Conservation (phyloP, 768 basidiomycete species). For the Trametes sanguinea region DNA sequence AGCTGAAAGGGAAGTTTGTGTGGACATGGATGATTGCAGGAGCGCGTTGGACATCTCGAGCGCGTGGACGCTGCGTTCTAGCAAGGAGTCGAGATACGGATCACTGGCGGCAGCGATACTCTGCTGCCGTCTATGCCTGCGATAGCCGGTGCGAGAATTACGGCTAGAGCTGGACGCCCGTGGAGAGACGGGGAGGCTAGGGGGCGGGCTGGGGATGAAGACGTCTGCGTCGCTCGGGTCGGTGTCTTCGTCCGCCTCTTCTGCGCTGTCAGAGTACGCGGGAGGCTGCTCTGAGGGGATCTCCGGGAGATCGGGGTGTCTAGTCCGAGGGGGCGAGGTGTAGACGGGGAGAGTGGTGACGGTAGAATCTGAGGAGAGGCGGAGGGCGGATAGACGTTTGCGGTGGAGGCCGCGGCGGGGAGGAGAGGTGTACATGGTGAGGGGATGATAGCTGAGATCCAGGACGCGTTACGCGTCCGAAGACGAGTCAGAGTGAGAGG, state of each 20-base stretch:
- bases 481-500: constrained; percentile 17
- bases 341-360: constrained; percentile 64
- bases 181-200: constrained; percentile 37
- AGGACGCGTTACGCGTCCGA: constrained; percentile 19
- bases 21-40: constrained; percentile 73
- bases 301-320: constrained; percentile 29
- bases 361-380: constrained; percentile 67
- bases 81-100: constrained; percentile 71
- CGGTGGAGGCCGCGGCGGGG: constrained; percentile 42
- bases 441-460: background rate
- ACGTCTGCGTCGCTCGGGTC: constrained; percentile 41
- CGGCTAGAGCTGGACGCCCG: constrained; percentile 30
- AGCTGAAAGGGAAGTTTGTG: constrained; percentile 56
- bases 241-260: constrained; percentile 75
- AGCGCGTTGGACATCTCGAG: constrained; percentile 84
- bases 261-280: constrained; percentile 75
- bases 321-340: constrained; percentile 40
- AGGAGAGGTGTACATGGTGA: constrained; percentile 21
- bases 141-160: constrained; percentile 21
- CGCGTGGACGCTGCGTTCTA: constrained; percentile 82
- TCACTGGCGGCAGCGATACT: constrained; percentile 39
- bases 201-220: constrained; percentile 33
- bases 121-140: constrained; percentile 29
- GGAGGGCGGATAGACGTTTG: constrained; percentile 57
- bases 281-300: constrained; percentile 62